Evolutionary conservation across 2,329 filamentous ascomycete species (phyloP), one percentile per base, ranked within the genome.

Genomic region (Aureobasidium sp.): DNA sequence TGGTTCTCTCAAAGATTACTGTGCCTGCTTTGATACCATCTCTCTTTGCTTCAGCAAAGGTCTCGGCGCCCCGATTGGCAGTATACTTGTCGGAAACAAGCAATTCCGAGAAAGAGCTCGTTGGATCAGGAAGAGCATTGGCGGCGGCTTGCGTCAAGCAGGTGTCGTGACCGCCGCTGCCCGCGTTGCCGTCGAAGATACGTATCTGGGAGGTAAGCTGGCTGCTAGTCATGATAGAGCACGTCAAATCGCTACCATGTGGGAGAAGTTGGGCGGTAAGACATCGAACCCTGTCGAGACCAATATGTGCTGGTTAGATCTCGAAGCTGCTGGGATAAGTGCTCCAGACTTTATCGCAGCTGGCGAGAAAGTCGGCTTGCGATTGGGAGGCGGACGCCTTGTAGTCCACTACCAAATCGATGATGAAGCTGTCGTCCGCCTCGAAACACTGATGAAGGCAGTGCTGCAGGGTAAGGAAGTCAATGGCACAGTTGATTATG

Each of bases 251-350:
- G 81, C 77, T 22, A 70, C 74, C 27, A 67, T 86, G 58, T 95
- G 89, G 89, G 78, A 74, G 4, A 71, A 70, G 14, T 73, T 83
- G 48, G 88, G 88, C 4, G 89, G 88, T 1, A 80, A 79, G 68
- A 69, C 89, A 54, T 69, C 76, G 17, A 75, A 84, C 55, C 84
- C 86, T 0, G 84, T 86, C 1, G 84, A 95, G 64, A 94, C 89
- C n/a, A 95, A 95, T 70, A 94, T 95, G 87, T 81, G 88, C 29
- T 95, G 88, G 88, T 64, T 94, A 55, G 84, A 94, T 66, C 71
- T 93, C 14, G 77, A 81, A 25, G 76, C 77, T 1, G 78, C 79
- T 10, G 79, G 79, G 0, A 66, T 84, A 27, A 70, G 72, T 3
- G 65, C 65, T 4, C 74, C 78, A 48, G 72, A 77, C 35, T 79